phyloP scores from a whole-genome alignment of 305 asterid species.

The Striga hermonthica region DNA sequence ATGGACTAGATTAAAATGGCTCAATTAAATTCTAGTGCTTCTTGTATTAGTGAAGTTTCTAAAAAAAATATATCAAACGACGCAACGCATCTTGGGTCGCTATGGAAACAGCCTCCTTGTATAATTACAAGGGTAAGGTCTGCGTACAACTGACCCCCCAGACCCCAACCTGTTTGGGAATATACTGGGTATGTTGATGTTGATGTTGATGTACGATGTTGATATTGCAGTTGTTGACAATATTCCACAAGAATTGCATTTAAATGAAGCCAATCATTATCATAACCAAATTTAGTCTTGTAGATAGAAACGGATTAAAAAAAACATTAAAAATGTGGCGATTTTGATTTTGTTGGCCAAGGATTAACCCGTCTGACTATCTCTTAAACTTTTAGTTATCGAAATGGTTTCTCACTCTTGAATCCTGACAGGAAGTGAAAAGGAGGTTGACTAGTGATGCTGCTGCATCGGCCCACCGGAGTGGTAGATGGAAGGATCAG shows the following conservation, averaged over 20 bases:
- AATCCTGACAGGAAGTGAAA: slow-evolving; percentile 70
- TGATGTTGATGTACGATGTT: too few relatives aligned
- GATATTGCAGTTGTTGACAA: too few relatives aligned
- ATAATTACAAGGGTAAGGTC: too few relatives aligned
- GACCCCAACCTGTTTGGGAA: too few relatives aligned
- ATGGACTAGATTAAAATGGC: too few relatives aligned
- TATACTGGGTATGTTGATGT: too few relatives aligned
- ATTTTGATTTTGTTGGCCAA: slow-evolving; percentile 7
- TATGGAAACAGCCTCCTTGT: too few relatives aligned
- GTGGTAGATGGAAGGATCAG: slow-evolving; percentile 98
- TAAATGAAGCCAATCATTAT: slow-evolving; percentile 10
- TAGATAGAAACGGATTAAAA: slow-evolving; percentile 4
- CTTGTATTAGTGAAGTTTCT: too few relatives aligned
- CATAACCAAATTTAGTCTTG: not conserved
- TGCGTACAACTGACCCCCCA: too few relatives aligned
- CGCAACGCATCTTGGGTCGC: too few relatives aligned
- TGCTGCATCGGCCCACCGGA: slow-evolving; percentile 73
- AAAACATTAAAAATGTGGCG: not conserved
- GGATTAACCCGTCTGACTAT: slow-evolving; percentile 16
- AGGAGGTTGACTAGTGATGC: slow-evolving; percentile 87
- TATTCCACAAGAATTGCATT: not conserved
- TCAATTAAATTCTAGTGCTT: too few relatives aligned
- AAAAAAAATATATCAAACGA: too few relatives aligned
- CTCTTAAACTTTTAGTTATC: slow-evolving; percentile 22
- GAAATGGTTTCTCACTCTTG: slow-evolving; percentile 31